Conservation (phyloP, 805 yeast species). For the Jamesozyma hellenica region DNA sequence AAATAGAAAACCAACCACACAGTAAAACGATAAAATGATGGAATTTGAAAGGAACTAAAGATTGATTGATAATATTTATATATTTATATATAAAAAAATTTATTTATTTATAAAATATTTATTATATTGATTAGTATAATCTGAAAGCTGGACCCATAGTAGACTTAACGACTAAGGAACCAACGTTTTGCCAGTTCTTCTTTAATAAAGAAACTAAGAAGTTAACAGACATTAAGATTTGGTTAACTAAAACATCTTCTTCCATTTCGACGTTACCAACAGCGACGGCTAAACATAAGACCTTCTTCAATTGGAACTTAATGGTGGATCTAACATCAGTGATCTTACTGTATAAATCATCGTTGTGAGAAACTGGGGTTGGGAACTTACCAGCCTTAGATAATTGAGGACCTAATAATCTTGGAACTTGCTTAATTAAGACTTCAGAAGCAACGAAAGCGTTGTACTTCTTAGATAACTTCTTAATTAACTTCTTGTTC, state of each 20-base stretch:
- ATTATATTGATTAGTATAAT: slow-evolving; percentile 64
- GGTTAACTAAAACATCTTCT: slow-evolving; percentile 91
- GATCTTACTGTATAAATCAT: slow-evolving; percentile 92
- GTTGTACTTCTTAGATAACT: slow-evolving; percentile 99
- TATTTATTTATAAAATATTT: slow-evolving; percentile 3
- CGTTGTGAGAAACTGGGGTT: slow-evolving; percentile 99
- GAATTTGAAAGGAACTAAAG: no score
- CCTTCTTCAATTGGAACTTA: slow-evolving; percentile 99
- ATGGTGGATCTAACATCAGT: slow-evolving; percentile 97
- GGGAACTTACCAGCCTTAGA: slow-evolving; percentile 99
- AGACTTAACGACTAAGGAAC: slow-evolving; percentile 96
- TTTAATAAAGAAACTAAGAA: slow-evolving; percentile 97
- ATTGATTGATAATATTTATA: no score
- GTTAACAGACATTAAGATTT: slow-evolving; percentile 97
- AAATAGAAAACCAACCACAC: no score
- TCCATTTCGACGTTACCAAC: slow-evolving; percentile 99
- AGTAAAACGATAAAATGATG: no score
- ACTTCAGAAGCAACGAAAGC: slow-evolving; percentile 99
- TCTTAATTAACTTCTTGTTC: slow-evolving; percentile 99
- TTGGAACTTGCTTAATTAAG: slow-evolving; percentile 98
- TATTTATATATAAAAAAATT: background rate
- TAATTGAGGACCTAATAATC: slow-evolving; percentile 99
- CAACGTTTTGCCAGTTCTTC: slow-evolving; percentile 99
- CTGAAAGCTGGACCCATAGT: slow-evolving; percentile 99
- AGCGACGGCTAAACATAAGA: slow-evolving; percentile 98